phyloP scores from a whole-genome alignment of 2,329 filamentous ascomycete genomes.

The Corinectria fuckeliana region DNA sequence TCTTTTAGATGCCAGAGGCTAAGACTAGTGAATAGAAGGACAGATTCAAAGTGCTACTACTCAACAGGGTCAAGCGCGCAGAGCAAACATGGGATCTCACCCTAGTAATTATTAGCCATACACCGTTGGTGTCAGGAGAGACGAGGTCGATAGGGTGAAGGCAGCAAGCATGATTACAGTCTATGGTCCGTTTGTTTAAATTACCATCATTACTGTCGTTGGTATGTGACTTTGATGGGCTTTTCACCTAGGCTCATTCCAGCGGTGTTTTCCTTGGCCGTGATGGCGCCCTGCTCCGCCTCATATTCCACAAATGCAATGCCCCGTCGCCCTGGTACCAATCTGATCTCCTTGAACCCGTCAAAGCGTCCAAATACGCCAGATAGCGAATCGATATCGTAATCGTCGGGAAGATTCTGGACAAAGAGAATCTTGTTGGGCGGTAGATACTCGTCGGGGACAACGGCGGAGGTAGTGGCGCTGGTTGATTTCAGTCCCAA shows the following conservation, averaged over 20 bases:
- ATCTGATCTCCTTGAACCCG: constrained; percentile 89
- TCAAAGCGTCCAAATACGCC: constrained; percentile 88
- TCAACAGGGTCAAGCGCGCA: background rate
- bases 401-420: constrained; percentile 88
- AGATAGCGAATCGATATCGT: constrained; percentile 79
- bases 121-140: background rate
- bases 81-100: background rate
- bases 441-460: constrained; percentile 97
- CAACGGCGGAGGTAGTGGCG: constrained; percentile 70
- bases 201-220: constrained; percentile 70
- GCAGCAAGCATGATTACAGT: background rate
- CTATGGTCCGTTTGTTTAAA: background rate
- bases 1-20: constrained; percentile 65
- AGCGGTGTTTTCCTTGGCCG: constrained; percentile 90
- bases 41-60: too few species aligned
- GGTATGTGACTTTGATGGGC: constrained; percentile 93
- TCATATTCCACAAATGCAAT: constrained; percentile 99
- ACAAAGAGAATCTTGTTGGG: constrained; percentile 97
- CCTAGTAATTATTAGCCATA: background rate
- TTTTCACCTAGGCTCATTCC: constrained; percentile 81
- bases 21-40: background rate
- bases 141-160: background rate
- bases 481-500: constrained; percentile 78
- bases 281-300: constrained; percentile 85
- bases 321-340: constrained; percentile 84